phyloP scores from a whole-genome alignment of 78 protist species.

The Emiliania huxleyi region DNA sequence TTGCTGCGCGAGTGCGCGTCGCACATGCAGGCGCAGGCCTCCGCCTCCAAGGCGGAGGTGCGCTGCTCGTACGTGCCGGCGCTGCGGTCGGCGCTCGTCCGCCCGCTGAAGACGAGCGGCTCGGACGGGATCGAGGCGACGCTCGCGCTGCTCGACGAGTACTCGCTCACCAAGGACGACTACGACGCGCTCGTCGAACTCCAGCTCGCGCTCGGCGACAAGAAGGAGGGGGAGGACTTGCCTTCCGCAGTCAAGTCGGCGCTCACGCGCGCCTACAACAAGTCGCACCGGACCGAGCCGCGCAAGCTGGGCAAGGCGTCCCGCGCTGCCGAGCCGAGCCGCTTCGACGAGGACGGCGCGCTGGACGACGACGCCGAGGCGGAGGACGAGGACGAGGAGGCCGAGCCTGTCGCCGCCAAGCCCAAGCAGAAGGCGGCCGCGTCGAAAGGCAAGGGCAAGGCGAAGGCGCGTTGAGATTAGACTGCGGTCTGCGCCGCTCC shows the following conservation, averaged over 20 bases:
- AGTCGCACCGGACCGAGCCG: background rate
- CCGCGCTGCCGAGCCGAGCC: background rate
- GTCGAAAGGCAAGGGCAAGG: background rate
- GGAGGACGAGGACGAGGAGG: background rate
- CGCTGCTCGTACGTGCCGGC: background rate
- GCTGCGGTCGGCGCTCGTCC: background rate
- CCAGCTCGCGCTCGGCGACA: background rate
- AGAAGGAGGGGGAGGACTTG: background rate
- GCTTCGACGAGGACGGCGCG: background rate
- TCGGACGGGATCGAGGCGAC: background rate
- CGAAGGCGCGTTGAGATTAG: background rate
- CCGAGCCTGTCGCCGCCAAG: background rate
- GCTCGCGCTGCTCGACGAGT: background rate
- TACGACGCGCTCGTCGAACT: background rate
- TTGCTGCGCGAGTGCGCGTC: background rate
- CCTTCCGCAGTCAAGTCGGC: background rate
- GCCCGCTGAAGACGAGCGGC: background rate
- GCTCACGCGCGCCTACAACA: constrained; percentile 29
- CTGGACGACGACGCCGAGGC: background rate
- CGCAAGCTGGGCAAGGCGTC: background rate
- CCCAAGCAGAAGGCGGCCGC: background rate
- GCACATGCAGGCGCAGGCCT: constrained; percentile 23
- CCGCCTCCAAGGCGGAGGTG: background rate
- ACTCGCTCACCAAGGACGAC: constrained; percentile 32
- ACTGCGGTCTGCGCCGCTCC: too few relatives aligned